Evolutionary conservation across 129 eudicot species (phyloP).

Genomic region (Kitagawia praeruptora): DNA sequence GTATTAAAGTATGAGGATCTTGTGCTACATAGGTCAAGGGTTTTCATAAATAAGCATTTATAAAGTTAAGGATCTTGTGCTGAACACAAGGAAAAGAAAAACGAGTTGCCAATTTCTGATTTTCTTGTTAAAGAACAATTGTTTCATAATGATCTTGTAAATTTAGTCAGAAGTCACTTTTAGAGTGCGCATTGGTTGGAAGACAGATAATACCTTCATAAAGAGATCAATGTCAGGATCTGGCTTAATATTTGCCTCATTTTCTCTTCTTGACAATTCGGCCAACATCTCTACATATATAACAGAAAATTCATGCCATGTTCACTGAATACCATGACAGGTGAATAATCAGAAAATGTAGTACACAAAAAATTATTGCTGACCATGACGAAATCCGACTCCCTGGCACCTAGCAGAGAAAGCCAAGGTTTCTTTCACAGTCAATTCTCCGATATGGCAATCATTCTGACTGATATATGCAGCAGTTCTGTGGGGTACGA

Average conservation of each 20-base stretch:
- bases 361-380: constrained; percentile 6
- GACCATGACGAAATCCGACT: constrained; percentile 60
- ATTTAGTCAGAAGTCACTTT: background rate
- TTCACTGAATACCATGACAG: background rate
- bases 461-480: constrained; percentile 80
- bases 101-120: background rate
- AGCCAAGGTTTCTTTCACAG: constrained; percentile 80
- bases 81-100: background rate
- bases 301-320: background rate
- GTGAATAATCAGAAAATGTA: background rate
- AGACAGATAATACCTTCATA: constrained; percentile 43
- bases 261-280: constrained; percentile 61
- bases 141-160: background rate
- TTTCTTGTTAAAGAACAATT: background rate
- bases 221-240: constrained; percentile 64
- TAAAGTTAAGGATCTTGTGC: background rate
- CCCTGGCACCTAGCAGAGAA: constrained; percentile 72
- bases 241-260: constrained; percentile 54
- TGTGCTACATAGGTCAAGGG: background rate
- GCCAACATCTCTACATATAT: constrained; percentile 44
- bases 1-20: background rate
- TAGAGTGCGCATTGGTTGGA: background rate
- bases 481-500: constrained; percentile 78
- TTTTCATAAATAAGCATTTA: too few species aligned
- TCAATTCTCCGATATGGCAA: constrained; percentile 80